These are phyloP conservation scores for Penicillium sp. DNA, from an alignment of 2,329 filamentous ascomycete genomes.

Conservation along the genomic window DNA sequence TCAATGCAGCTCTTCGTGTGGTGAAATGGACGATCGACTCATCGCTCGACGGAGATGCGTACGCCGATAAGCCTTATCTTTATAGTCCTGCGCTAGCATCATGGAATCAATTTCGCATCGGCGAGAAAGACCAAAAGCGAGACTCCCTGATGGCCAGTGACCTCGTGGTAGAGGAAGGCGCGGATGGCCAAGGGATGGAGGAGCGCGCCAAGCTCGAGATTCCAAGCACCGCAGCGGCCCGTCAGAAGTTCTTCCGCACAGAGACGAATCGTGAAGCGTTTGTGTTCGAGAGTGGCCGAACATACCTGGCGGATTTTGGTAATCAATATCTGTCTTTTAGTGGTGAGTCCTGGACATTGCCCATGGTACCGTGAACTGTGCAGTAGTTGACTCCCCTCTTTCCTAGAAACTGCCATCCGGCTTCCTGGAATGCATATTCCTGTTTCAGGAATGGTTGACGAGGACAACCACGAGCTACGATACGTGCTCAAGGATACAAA, in stretches of 20 bases:
- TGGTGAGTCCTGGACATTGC: constrained; percentile 34
- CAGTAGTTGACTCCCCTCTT: no score
- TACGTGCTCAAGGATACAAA: constrained; percentile 81
- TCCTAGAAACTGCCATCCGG: constrained; percentile 34
- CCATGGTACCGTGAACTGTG: no score
- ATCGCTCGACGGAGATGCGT: constrained; percentile 80
- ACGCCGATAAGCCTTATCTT: constrained; percentile 77
- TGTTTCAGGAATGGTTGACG: constrained; percentile 39
- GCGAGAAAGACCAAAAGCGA: constrained; percentile 38
- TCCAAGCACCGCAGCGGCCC: constrained; percentile 48
- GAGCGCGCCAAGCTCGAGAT: constrained; percentile 45
- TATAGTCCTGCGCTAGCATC: constrained; percentile 76
- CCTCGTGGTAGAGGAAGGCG: constrained; percentile 59
- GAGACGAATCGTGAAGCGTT: constrained; percentile 52
- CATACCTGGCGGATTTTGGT: constrained; percentile 69
- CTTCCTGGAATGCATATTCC: constrained; percentile 34
- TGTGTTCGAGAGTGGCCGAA: constrained; percentile 55
- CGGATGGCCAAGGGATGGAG: constrained; percentile 51
- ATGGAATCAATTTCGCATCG: constrained; percentile 71
- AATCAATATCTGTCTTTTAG: constrained; percentile 91
- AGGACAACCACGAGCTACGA: constrained; percentile 77
- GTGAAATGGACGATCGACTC: constrained; percentile 91
- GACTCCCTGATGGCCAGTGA: constrained; percentile 37
- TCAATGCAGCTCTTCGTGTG: constrained; percentile 74
- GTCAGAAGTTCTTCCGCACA: constrained; percentile 58